These are phyloP conservation scores for Drechslera avenae DNA, from an alignment of 2,329 filamentous ascomycete species.

Conservation along the genomic window DNA sequence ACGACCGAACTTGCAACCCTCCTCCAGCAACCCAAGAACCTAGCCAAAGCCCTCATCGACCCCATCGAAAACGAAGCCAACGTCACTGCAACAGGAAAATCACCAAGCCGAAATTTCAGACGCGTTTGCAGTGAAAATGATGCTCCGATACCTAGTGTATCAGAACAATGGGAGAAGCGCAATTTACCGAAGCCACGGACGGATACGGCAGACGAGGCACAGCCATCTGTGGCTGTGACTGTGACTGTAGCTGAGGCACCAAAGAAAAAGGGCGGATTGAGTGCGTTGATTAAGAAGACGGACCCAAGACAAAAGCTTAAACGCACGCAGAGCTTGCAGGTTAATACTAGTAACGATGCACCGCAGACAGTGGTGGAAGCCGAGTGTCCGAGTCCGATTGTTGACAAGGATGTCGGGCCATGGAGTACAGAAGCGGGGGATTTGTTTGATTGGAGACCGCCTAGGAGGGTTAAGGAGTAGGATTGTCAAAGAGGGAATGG, in stretches of 20 bases:
- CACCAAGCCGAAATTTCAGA: conserved; percentile 26
- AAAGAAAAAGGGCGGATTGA: conserved; percentile 27
- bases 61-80: conserved; percentile 30
- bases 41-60: conserved; percentile 22
- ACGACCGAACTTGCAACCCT: conserved; percentile 37
- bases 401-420: conserved; percentile 62
- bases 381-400: conserved; percentile 46
- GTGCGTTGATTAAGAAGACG: conserved; percentile 38
- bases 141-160: conserved; percentile 37
- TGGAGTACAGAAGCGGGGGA: conserved; percentile 74
- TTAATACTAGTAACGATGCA: conserved; percentile 21
- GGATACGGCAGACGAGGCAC: neutral
- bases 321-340: conserved; percentile 35
- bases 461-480: conserved; percentile 1
- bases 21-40: conserved; percentile 27
- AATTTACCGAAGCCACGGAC: conserved; percentile 26
- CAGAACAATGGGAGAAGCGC: conserved; percentile 36
- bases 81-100: conserved; percentile 1
- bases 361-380: conserved; percentile 21
- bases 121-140: conserved; percentile 43
- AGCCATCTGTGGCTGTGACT: neutral
- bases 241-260: neutral
- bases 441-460: conserved; percentile 66
- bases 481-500: too few relatives aligned
- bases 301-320: conserved; percentile 39